Evolutionary conservation across 1,284 basidiomycete genomes (phyloP).

Genomic region (Pseudozyma hubeiensis): DNA sequence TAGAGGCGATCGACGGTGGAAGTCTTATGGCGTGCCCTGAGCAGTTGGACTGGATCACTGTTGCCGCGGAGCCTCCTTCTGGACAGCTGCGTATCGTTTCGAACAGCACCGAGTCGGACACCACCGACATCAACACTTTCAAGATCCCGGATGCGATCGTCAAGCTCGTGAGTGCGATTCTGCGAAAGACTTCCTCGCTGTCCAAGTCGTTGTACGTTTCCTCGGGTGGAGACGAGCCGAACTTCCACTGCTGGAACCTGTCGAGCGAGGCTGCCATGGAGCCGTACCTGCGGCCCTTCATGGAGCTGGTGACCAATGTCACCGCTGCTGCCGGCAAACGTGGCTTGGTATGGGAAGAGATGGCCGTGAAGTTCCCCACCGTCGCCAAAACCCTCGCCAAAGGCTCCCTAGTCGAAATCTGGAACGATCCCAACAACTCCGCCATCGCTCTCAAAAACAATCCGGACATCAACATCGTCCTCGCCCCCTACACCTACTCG

Average conservation of each 20-base stretch:
- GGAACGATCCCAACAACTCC: conserved; percentile 78
- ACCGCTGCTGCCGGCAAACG: conserved; percentile 73
- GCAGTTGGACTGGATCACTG: conserved; percentile 74
- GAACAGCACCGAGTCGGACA: conserved; percentile 73
- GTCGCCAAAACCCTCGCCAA: conserved; percentile 72
- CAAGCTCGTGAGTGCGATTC: conserved; percentile 52
- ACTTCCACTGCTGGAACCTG: conserved; percentile 75
- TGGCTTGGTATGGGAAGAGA: conserved; percentile 79
- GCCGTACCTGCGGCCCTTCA: conserved; percentile 73
- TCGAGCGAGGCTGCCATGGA: conserved; percentile 47
- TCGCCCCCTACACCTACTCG: conserved; percentile 76
- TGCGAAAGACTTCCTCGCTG: conserved; percentile 65
- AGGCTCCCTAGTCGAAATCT: conserved; percentile 79
- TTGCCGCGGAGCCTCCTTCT: conserved; percentile 76
- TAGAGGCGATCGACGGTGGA: conserved; percentile 77
- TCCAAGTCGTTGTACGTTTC: conserved; percentile 77
- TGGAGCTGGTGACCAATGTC: conserved; percentile 73
- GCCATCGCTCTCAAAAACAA: conserved; percentile 75
- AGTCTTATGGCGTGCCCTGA: conserved; percentile 77
- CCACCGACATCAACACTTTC: conserved; percentile 49
- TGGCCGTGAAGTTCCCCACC: conserved; percentile 55
- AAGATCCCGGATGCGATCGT: conserved; percentile 70
- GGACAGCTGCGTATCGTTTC: conserved; percentile 75
- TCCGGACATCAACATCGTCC: conserved; percentile 75
- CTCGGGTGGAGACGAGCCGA: conserved; percentile 87